Evolutionary conservation across 2,329 filamentous ascomycete genomes (phyloP), one percentile per base, ranked within the genome.

Genomic region (Davidsoniella eucalypti): DNA sequence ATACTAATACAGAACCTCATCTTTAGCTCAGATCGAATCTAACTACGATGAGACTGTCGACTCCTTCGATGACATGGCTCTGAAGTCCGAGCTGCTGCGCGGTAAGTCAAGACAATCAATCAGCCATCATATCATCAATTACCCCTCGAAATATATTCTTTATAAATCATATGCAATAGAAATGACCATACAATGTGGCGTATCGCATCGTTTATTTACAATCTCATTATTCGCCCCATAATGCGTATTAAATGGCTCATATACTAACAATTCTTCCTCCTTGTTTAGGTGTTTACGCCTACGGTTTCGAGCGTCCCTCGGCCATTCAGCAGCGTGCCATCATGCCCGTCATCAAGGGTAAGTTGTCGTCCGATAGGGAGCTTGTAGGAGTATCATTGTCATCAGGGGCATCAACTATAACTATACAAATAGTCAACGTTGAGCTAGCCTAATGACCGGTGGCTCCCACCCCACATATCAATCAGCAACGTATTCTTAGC

Each of bases 1-100:
- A 42, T 47, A 37, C 49, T 51, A 47, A 51, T 38, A 37, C 12
- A 33, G 16, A 12, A 16, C 18, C 21, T 16, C 50, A 17, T 23
- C 2, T 16, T 63, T 68, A 94, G 90, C 83, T 72, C 87, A 94
- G 76, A 98, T 98, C 78, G 93, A 98, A 80, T 94, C 88, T 67
- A 98, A 98, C 86, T 98, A 96, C 76, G 92, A 98, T 79, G 88
- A 96, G 80, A 88, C 90, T 64, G 90, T 92, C 71, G 93, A 98
- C 73, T 94, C 87, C 56, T 98, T 98, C 73, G 92, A 98, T 72
- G 78, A 88, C 63, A 98, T 98, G 92, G 82, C 81, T 73, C 80
- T 98, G 65, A 94, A 93, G 80, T 67, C 87, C 58, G 92, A 98
- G 77, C 84, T 98, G 65, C 87, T 98, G 67, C 87, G 92, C 73